Percentiles rank a stretch among this genome's conserved stretches.
These are phyloP conservation scores for Eimeria tenella DNA, from an alignment of 169 alveolate species.

Conservation along the genomic window DNA sequence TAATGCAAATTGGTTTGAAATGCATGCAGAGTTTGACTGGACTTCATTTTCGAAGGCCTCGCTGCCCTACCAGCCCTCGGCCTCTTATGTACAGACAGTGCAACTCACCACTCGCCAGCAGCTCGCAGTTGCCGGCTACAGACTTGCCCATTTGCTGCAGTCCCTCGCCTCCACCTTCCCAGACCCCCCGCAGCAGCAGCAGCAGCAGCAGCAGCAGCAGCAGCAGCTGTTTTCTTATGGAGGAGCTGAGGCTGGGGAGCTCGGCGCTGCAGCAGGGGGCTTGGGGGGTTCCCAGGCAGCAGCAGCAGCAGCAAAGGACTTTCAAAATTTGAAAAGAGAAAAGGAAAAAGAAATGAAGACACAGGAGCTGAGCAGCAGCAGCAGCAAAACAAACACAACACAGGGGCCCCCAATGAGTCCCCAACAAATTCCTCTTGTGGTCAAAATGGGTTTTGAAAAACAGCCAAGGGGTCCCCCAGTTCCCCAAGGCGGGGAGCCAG, in stretches of 20 bases:
- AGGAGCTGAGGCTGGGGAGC: background rate
- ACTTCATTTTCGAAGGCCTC: background rate
- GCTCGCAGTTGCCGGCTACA: background rate
- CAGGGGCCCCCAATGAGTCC: background rate
- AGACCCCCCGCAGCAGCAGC: background rate
- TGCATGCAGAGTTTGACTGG: conserved; percentile 44
- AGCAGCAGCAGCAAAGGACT: background rate
- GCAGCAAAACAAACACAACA: background rate
- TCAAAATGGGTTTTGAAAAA: too few relatives aligned
- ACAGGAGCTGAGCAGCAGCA: background rate
- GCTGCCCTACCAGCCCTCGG: conserved; percentile 33
- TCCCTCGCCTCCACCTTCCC: background rate
- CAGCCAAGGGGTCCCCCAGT: too few relatives aligned
- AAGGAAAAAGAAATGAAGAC: too few relatives aligned
- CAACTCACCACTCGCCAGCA: background rate
- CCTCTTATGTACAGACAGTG: background rate
- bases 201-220: background rate
- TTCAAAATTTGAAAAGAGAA: too few relatives aligned
- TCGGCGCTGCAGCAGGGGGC: background rate
- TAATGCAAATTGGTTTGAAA: background rate
- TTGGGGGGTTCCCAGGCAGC: background rate
- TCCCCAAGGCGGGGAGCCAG: too few relatives aligned
- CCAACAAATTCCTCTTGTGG: too few relatives aligned
- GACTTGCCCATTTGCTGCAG: background rate
- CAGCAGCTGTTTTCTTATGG: background rate